Conservation (phyloP, 225 moss, liverwort and hornwort species). For the Sphagnum contortum region DNA sequence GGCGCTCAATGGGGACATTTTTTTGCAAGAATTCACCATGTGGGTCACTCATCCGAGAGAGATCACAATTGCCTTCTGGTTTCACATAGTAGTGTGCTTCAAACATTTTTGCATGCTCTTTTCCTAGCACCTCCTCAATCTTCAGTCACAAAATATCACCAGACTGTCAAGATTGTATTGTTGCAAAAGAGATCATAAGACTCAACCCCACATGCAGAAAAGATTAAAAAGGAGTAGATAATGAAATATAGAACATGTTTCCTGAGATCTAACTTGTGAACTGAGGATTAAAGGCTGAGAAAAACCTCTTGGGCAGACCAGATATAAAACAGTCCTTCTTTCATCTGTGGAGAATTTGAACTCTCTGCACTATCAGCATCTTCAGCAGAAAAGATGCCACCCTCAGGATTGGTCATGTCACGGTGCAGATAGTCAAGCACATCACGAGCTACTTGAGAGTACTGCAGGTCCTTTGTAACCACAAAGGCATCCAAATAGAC, state of each 20-base stretch:
- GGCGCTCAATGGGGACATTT: constrained; percentile 83
- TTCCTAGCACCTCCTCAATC: constrained; percentile 79
- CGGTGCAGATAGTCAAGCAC: constrained; percentile 77
- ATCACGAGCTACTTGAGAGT: constrained; percentile 63
- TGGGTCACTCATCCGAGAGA: constrained; percentile 93
- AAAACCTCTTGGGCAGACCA: constrained; percentile 87
- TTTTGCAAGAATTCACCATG: constrained; percentile 83
- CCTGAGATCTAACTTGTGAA: no score
- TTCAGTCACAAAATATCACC: constrained; percentile 10
- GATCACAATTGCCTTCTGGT: constrained; percentile 85
- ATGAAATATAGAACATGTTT: no score
- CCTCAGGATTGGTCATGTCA: constrained; percentile 73
- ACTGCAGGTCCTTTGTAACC: constrained; percentile 57
- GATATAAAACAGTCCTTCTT: constrained; percentile 87
- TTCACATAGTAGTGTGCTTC: constrained; percentile 71
- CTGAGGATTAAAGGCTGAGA: neutral
- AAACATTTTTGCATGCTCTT: constrained; percentile 69
- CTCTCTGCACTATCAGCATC: constrained; percentile 93
- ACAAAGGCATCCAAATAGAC: constrained; percentile 84
- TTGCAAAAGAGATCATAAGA: no score
- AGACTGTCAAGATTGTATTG: neutral
- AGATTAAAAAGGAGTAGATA: no score
- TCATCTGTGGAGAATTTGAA: constrained; percentile 48
- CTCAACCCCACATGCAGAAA: no score
- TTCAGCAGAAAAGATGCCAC: constrained; percentile 92